phyloP scores from a whole-genome alignment of 208 protist species.

The Wallacemonas sp. region DNA sequence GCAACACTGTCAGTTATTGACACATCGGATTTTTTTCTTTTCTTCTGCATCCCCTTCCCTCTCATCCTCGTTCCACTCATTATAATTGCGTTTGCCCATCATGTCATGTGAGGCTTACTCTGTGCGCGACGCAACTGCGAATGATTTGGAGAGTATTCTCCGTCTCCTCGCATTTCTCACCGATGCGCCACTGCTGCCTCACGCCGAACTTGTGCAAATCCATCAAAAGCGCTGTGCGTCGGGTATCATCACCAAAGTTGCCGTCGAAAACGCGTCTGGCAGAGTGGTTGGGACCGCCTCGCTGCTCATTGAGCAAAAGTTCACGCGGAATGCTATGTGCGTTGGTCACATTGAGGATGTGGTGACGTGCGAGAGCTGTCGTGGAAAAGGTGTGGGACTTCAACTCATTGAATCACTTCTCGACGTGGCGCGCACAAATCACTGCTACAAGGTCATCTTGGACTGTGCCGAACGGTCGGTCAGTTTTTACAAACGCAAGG shows the following conservation, averaged over 20 bases:
- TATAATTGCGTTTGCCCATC: no score
- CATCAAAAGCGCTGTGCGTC: slow-evolving; percentile 25
- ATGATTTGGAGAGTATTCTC: slow-evolving; percentile 31
- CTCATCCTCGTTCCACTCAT: background rate
- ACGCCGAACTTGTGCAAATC: slow-evolving; percentile 20
- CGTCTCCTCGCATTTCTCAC: slow-evolving; percentile 42
- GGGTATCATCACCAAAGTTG: slow-evolving; percentile 66
- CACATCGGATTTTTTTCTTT: slow-evolving; percentile 11
- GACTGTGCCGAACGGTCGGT: slow-evolving; percentile 59
- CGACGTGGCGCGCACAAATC: slow-evolving; percentile 32
- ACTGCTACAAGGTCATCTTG: slow-evolving; percentile 90
- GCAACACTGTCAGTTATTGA: background rate
- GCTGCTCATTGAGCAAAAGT: slow-evolving; percentile 82
- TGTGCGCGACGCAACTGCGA: slow-evolving; percentile 21
- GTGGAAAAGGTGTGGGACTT: slow-evolving; percentile 58
- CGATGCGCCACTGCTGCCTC: slow-evolving; percentile 21
- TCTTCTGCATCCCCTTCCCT: slow-evolving; percentile 1
- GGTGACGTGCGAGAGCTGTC: slow-evolving; percentile 58
- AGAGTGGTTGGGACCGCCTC: slow-evolving; percentile 70
- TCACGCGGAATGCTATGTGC: slow-evolving; percentile 58
- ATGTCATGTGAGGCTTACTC: slow-evolving; percentile 19
- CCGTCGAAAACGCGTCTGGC: slow-evolving; percentile 31
- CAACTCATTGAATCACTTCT: slow-evolving; percentile 51
- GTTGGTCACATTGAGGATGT: slow-evolving; percentile 91
- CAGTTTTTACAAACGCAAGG: slow-evolving; percentile 68